Conservation (phyloP, 768 basidiomycete species). For the Mycena sanguinolenta region DNA sequence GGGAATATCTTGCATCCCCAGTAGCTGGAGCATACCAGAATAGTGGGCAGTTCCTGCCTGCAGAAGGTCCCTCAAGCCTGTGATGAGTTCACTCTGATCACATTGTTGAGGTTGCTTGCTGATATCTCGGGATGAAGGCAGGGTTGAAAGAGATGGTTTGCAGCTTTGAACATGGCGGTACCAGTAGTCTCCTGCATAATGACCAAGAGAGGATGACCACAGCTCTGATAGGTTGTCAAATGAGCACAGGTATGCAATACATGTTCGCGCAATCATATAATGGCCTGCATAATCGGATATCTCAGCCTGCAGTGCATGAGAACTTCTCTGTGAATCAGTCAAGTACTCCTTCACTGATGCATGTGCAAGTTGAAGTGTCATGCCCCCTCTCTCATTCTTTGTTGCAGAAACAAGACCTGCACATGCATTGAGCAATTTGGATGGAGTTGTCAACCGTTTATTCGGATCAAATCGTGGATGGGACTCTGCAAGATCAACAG, state of each 20-base stretch:
- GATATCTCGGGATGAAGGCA: no score
- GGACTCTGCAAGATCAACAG: background rate
- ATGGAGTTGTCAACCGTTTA: background rate
- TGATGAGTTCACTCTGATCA: no score
- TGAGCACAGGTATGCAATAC: constrained; percentile 1
- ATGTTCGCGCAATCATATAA: background rate
- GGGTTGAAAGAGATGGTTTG: background rate
- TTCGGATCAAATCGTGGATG: background rate
- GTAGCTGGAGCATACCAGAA: no score
- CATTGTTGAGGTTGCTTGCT: no score
- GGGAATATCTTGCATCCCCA: no score
- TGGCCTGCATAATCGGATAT: background rate
- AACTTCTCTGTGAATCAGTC: background rate
- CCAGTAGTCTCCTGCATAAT: background rate
- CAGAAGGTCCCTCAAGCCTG: no score
- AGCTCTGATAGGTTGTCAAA: background rate
- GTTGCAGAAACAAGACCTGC: background rate
- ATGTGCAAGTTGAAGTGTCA: background rate
- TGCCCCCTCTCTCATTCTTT: background rate
- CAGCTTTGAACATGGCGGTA: no score
- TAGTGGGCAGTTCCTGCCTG: no score
- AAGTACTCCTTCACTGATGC: background rate
- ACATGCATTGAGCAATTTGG: background rate
- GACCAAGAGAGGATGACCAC: background rate
- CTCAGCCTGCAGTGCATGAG: background rate